Conservation (phyloP, 73 alveolate genomes). For the Uronychia setigera region DNA sequence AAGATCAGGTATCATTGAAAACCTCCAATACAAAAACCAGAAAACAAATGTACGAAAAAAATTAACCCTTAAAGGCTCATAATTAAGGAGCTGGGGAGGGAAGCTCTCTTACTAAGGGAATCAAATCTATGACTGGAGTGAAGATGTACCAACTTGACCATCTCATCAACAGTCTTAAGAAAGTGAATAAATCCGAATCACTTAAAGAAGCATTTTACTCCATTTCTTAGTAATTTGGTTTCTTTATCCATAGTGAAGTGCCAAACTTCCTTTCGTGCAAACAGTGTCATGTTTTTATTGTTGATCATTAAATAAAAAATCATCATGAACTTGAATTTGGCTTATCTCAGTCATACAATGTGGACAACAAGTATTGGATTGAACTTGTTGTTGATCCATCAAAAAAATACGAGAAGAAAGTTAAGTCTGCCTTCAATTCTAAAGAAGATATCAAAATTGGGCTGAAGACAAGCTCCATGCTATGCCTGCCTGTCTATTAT, state of each 20-base stretch:
- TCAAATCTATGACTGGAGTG: background rate
- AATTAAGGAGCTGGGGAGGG: too few species aligned
- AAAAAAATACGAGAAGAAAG: background rate
- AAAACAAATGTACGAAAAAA: too few species aligned
- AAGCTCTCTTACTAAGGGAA: background rate
- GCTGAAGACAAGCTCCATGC: background rate
- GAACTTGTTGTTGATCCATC: background rate
- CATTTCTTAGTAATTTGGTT: background rate
- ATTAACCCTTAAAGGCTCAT: too few species aligned
- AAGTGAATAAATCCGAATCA: background rate
- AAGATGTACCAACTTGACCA: background rate
- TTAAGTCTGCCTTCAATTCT: background rate
- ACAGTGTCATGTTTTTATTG: background rate
- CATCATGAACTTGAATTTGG: background rate
- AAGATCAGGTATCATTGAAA: too few species aligned
- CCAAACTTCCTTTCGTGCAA: background rate
- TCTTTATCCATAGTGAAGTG: constrained; percentile 1
- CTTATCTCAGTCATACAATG: background rate
- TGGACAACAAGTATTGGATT: background rate
- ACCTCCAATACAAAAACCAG: too few species aligned
- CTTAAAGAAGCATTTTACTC: background rate
- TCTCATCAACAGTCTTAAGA: background rate
- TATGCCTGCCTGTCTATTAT: background rate
- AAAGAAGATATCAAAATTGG: background rate
- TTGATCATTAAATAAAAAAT: background rate